A percentile compares a stretch with the other conserved stretches of the same genome.
Evolutionary conservation across 331 rosid species (phyloP).

Genomic region (Prunus yedoensis): DNA sequence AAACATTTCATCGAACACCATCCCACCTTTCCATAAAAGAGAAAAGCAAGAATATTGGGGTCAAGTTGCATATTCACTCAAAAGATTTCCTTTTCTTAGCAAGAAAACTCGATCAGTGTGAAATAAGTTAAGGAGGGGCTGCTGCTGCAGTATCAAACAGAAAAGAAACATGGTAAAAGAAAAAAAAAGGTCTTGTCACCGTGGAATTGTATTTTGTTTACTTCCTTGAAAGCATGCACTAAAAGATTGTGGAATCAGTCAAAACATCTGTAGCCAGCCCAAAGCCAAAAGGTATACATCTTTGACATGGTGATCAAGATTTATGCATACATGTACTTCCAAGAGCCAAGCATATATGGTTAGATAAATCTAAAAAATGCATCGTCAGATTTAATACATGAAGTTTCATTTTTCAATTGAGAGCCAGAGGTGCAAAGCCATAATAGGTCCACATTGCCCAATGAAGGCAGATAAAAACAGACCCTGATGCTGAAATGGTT

Average conservation of each 20-base stretch:
- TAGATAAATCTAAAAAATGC: too few relatives aligned
- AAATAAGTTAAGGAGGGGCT: not conserved
- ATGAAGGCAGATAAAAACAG: not conserved
- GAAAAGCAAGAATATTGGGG: not conserved
- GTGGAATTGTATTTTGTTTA: not conserved
- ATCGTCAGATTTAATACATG: not conserved
- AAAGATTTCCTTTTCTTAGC: not conserved
- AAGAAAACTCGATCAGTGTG: not conserved
- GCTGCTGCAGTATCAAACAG: not conserved
- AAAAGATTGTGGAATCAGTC: not conserved
- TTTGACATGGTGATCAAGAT: not conserved
- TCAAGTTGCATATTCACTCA: not conserved
- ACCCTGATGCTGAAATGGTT: slow-evolving; percentile 5
- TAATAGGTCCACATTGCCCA: not conserved
- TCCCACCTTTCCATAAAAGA: not conserved
- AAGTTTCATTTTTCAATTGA: slow-evolving; percentile 1
- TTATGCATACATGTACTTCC: too few relatives aligned
- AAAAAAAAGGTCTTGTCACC: not conserved
- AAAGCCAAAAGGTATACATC: not conserved
- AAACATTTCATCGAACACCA: too few relatives aligned
- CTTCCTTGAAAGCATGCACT: not conserved
- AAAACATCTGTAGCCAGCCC: not conserved
- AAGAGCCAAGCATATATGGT: too few relatives aligned
- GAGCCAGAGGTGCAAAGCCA: not conserved
- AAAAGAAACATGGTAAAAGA: not conserved